These are phyloP conservation scores for Spathaspora passalidarum DNA, from an alignment of 805 yeast species.

Conservation along the genomic window DNA sequence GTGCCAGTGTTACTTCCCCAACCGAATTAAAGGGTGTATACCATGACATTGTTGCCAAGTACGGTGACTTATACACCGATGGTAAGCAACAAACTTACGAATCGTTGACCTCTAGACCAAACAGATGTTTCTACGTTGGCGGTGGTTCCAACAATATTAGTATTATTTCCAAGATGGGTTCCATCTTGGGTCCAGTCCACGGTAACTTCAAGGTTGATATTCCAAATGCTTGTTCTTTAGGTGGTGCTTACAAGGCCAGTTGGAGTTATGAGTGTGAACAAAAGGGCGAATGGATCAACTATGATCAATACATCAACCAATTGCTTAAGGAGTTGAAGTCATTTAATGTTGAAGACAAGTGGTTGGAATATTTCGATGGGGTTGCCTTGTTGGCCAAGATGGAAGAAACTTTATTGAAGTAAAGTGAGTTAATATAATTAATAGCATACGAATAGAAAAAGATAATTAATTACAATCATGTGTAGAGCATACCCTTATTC, in stretches of 20 bases:
- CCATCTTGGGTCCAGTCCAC: slow-evolving; percentile 61
- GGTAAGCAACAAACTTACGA: slow-evolving; percentile 43
- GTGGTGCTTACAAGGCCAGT: slow-evolving; percentile 83
- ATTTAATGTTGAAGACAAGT: slow-evolving; percentile 36
- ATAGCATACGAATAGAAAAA: no score
- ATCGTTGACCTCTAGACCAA: slow-evolving; percentile 56
- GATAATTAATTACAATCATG: no score
- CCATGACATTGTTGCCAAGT: slow-evolving; percentile 25
- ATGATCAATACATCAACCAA: slow-evolving; percentile 34
- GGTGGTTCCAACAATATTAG: slow-evolving; percentile 77
- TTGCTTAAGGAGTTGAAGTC: slow-evolving; percentile 46
- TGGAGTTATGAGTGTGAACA: slow-evolving; percentile 54
- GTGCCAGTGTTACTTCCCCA: slow-evolving; percentile 11
- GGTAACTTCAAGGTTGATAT: slow-evolving; percentile 74
- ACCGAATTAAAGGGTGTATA: slow-evolving; percentile 17
- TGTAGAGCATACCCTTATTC: no score
- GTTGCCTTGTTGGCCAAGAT: slow-evolving; percentile 48
- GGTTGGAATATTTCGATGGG: slow-evolving; percentile 53
- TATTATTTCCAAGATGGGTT: slow-evolving; percentile 65
- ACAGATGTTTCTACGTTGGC: slow-evolving; percentile 77
- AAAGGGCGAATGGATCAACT: slow-evolving; percentile 37
- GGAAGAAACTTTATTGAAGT: slow-evolving; percentile 24
- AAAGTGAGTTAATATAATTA: not conserved
- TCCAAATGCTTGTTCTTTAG: slow-evolving; percentile 88
- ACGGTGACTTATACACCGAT: slow-evolving; percentile 47